Percentiles rank a stretch among this genome's conserved stretches.
Evolutionary conservation across 768 basidiomycete genomes (phyloP).

Genomic region (Amanita rubescens): DNA sequence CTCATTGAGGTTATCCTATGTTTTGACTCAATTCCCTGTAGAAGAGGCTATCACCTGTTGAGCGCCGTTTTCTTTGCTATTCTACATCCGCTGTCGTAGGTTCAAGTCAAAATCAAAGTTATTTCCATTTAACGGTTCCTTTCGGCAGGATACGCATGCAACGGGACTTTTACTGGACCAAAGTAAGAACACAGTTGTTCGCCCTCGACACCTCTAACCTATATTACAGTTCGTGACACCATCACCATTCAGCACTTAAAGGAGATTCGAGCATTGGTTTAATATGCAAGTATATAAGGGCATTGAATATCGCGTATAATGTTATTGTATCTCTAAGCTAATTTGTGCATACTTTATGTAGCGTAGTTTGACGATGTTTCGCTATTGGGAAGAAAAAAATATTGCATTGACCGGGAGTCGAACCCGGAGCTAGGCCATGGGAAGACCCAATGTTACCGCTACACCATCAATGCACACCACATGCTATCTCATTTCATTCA

Average conservation of each 20-base stretch:
- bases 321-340: not conserved
- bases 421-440: conserved; percentile 57
- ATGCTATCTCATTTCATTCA: too few relatives aligned
- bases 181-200: not conserved
- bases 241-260: not conserved
- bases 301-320: not conserved
- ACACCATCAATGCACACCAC: conserved; percentile 52
- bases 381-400: not conserved
- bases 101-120: conserved; percentile 8
- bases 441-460: conserved; percentile 87
- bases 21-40: conserved; percentile 25
- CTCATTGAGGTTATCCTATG: not conserved
- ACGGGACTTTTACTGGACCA: not conserved
- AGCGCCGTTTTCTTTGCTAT: conserved; percentile 58
- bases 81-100: conserved; percentile 66
- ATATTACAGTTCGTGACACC: not conserved
- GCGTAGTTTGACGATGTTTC: too few relatives aligned
- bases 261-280: not conserved
- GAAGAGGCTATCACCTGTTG: conserved; percentile 41
- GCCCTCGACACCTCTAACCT: not conserved
- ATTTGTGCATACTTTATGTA: not conserved
- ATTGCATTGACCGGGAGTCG: conserved; percentile 50
- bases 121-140: not conserved
- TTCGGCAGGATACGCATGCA: not conserved
- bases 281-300: not conserved